Base-by-base conservation (phyloP, 2,329 filamentous ascomycete genomes). In the Penicillium freii region DNA sequence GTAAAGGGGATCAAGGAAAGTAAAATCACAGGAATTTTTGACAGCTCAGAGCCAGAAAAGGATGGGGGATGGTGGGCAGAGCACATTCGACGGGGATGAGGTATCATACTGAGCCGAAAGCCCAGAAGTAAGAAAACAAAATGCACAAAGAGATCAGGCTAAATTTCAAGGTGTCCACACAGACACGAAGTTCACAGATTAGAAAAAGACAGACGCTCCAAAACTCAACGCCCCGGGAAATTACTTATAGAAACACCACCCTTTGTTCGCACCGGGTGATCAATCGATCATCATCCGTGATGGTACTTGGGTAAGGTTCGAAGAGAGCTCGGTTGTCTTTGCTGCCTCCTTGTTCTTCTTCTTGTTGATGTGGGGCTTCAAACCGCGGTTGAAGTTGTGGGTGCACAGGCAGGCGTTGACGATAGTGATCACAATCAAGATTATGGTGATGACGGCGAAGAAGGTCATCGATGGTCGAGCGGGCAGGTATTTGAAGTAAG, bases 371-470 rank as follows among this genome's bases (percentile, higher is more conserved):
- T 97, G 92, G 10, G 87, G 87, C 80, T 95, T 97, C 59, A 99
- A 81, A 9, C 94, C 94, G 64, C 88, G 87, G 75, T 88, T 85
- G 77, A 97, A 99, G 78, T 97, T 97, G 74, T 83, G 79, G 76
- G 91, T 92, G 82, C 93, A 97, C 68, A 93, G 82, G 69, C 89
- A 86, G 39, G 91, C 92, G 66, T 96, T 92, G 73, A 84, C 77
- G 67, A 99, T 97, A 58, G 94, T 99, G 61, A 92, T 79, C 51
- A 97, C 79, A 66, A 99, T 91, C 59, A 97, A 80, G 29, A 95
- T 77, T 58, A 99, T 90, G 40, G 94, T 97, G 68, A 99, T 88
- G 62, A 96, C 87, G 51, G 94, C 93, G 70, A 99, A 99, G 58
- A 92, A 91, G 5, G 93, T 97, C 70, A 99, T 81, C 17, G 90